phyloP scores from a whole-genome alignment of 2,329 filamentous ascomycete species.

The Domatiomyces globalis region DNA sequence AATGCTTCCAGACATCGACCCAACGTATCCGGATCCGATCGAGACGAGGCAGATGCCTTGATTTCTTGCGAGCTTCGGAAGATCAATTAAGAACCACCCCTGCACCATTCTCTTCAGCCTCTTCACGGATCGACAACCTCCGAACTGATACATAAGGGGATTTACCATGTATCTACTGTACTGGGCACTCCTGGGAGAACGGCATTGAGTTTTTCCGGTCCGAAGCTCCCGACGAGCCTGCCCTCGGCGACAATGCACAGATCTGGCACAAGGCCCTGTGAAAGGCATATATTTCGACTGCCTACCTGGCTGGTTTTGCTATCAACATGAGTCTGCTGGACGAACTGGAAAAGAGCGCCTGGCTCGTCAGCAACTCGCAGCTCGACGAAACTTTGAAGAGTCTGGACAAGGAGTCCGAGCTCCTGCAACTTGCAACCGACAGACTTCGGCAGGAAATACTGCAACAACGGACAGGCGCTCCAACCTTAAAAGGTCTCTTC shows the following conservation, averaged over 20 bases:
- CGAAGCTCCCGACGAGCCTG: slow-evolving; percentile 55
- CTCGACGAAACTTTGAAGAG: slow-evolving; percentile 56
- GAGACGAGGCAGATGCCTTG: slow-evolving; percentile 53
- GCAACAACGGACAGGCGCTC: slow-evolving; percentile 26
- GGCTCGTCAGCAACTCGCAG: slow-evolving; percentile 73
- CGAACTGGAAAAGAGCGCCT: slow-evolving; percentile 72
- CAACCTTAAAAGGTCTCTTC: neutral
- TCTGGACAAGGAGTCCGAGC: slow-evolving; percentile 62
- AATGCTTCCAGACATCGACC: slow-evolving; percentile 58
- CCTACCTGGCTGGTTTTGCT: slow-evolving; percentile 43
- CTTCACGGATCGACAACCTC: slow-evolving; percentile 45
- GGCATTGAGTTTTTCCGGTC: slow-evolving; percentile 70
- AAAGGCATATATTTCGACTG: slow-evolving; percentile 43
- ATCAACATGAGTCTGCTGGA: slow-evolving; percentile 62
- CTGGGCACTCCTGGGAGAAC: slow-evolving; percentile 42
- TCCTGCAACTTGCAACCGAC: slow-evolving; percentile 64
- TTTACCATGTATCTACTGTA: slow-evolving; percentile 49
- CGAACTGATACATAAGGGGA: slow-evolving; percentile 51
- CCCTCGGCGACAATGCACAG: slow-evolving; percentile 20
- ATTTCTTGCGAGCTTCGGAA: slow-evolving; percentile 51
- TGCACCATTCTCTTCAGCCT: slow-evolving; percentile 47
- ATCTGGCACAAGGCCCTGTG: slow-evolving; percentile 39
- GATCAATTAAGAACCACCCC: slow-evolving; percentile 32
- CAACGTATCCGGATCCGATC: slow-evolving; percentile 46
- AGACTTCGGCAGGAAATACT: slow-evolving; percentile 52